Percentiles rank a stretch among this genome's conserved stretches.
phyloP scores from a whole-genome alignment of 2,329 filamentous ascomycete species.

The Alternaria incomplexa region DNA sequence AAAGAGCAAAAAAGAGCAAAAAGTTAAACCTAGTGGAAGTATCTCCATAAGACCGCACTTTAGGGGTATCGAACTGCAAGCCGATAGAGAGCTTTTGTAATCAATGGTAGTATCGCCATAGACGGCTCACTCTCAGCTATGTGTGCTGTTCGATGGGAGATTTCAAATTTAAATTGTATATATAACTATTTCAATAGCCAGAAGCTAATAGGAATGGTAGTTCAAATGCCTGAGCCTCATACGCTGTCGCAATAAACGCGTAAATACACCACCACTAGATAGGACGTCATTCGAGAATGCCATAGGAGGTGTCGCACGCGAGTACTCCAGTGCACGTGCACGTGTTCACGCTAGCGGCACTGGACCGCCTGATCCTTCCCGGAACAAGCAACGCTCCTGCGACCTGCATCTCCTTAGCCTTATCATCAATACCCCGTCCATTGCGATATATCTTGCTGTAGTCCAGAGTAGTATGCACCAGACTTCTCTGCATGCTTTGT shows the following conservation, averaged over 20 bases:
- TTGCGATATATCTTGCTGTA: not conserved
- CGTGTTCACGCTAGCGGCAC: slow-evolving; percentile 5
- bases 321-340: slow-evolving; percentile 8
- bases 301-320: not conserved
- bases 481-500: not conserved
- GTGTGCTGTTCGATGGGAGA: not conserved
- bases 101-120: not conserved
- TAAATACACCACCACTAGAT: not conserved
- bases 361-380: not conserved
- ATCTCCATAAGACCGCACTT: not conserved
- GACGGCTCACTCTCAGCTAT: not conserved
- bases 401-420: not conserved
- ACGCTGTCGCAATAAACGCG: not conserved
- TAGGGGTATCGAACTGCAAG: not conserved
- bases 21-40: not conserved
- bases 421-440: not conserved
- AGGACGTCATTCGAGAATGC: not conserved
- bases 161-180: not conserved
- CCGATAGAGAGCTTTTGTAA: not conserved
- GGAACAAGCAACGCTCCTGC: not conserved
- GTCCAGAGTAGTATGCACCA: not conserved
- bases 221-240: too few relatives aligned
- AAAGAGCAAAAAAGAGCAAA: not conserved
- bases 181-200: not conserved
- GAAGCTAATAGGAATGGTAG: not conserved